A percentile compares a stretch with the other conserved stretches of the same genome.
Conservation (phyloP, 2,329 filamentous ascomycete species). For the Arthrobotrys conoides region DNA sequence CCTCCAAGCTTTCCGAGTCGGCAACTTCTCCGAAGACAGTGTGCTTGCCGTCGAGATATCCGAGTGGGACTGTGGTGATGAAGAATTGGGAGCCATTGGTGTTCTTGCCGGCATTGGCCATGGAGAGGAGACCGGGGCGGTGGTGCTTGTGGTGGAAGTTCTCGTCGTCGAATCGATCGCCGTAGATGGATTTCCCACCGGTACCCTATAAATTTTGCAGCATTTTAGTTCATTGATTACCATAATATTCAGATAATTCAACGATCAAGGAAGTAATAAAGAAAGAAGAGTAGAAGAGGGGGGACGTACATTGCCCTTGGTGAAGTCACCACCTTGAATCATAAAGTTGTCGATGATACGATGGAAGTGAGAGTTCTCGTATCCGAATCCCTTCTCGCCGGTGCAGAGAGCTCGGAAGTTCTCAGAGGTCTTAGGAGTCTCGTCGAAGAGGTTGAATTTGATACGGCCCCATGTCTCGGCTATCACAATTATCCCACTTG, state of each 20-base stretch:
- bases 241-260: too few species aligned
- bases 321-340: slow-evolving; percentile 97
- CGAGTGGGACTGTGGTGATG: slow-evolving; percentile 72
- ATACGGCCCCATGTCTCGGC: slow-evolving; percentile 75
- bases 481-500: not conserved
- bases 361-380: slow-evolving; percentile 88
- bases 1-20: slow-evolving; percentile 65
- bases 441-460: slow-evolving; percentile 88
- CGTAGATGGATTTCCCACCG: slow-evolving; percentile 93
- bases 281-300: not conserved
- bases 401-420: slow-evolving; percentile 91
- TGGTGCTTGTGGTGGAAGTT: slow-evolving; percentile 85
- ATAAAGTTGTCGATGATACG: slow-evolving; percentile 94
- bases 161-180: slow-evolving; percentile 93
- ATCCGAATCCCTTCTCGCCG: slow-evolving; percentile 84
- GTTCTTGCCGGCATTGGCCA: slow-evolving; percentile 96
- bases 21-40: slow-evolving; percentile 86
- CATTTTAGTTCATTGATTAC: not conserved
- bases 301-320: slow-evolving; percentile 88
- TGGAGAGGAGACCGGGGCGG: slow-evolving; percentile 84
- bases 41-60: slow-evolving; percentile 79
- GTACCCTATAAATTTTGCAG: slow-evolving; percentile 78
- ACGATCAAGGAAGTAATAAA: too few species aligned
- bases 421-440: slow-evolving; percentile 84
- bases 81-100: slow-evolving; percentile 85